Evolutionary conservation across 169 alveolate genomes (phyloP).

Genomic region (Neospora caninum): DNA sequence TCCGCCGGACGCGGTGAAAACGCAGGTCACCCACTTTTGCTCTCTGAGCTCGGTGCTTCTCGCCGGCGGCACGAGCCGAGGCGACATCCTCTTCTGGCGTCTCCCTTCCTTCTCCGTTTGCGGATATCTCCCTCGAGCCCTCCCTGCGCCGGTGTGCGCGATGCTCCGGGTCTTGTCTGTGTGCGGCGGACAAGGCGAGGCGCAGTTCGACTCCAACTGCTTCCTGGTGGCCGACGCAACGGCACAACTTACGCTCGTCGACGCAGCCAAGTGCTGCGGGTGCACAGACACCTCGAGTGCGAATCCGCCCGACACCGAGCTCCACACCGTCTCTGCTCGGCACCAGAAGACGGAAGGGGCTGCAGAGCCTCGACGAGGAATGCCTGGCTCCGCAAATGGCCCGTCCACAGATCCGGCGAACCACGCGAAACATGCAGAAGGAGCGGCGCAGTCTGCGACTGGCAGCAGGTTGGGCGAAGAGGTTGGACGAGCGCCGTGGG

Average conservation of each 20-base stretch:
- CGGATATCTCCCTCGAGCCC: slow-evolving; percentile 46
- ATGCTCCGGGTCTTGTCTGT: slow-evolving; percentile 43
- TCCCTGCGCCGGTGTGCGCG: slow-evolving; percentile 36
- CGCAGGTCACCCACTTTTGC: slow-evolving; percentile 38
- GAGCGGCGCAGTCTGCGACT: neutral
- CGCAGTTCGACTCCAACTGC: slow-evolving; percentile 51
- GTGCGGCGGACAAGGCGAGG: slow-evolving; percentile 55
- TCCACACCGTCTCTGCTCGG: neutral
- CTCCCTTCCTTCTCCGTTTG: slow-evolving; percentile 28
- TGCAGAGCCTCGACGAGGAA: neutral
- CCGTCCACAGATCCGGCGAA: neutral
- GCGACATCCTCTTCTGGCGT: slow-evolving; percentile 51
- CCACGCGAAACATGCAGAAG: neutral
- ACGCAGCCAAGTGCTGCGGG: slow-evolving; percentile 62
- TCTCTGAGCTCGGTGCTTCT: slow-evolving; percentile 45
- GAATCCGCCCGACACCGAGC: neutral
- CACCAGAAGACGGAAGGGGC: neutral
- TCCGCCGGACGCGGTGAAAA: neutral
- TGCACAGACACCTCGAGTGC: slow-evolving; percentile 50
- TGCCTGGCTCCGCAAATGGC: neutral
- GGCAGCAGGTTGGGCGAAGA: no score
- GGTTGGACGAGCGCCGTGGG: no score
- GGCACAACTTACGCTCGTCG: slow-evolving; percentile 42
- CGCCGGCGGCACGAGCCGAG: slow-evolving; percentile 51
- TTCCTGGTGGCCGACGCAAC: slow-evolving; percentile 52